These are phyloP conservation scores for Helotiales sp. DNA, from an alignment of 2,329 filamentous ascomycete genomes.

Conservation along the genomic window DNA sequence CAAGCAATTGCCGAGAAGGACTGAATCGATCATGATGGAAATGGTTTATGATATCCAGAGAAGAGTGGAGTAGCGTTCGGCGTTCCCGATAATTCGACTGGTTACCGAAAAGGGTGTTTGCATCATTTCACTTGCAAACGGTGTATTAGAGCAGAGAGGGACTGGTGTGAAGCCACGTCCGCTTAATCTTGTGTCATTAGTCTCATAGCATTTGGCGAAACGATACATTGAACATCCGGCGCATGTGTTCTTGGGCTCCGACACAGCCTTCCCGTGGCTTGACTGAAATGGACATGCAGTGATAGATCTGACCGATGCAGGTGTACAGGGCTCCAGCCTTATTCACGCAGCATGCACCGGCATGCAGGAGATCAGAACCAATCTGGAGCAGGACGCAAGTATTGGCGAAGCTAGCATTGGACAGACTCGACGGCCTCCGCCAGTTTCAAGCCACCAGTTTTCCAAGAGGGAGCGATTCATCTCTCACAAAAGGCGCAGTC, in stretches of 20 bases:
- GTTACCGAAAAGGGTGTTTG: slow-evolving; percentile 11
- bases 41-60: slow-evolving; percentile 23
- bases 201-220: slow-evolving; percentile 17
- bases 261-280: slow-evolving; percentile 31
- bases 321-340: slow-evolving; percentile 16
- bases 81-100: slow-evolving; percentile 21
- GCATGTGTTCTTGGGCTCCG: slow-evolving; percentile 11
- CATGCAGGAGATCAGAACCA: slow-evolving; percentile 10
- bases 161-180: slow-evolving; percentile 24
- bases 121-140: slow-evolving; percentile 13
- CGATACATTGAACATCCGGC: slow-evolving; percentile 5
- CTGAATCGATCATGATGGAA: slow-evolving; percentile 47
- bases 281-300: slow-evolving; percentile 18
- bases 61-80: slow-evolving; percentile 27
- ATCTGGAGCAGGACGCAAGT: slow-evolving; percentile 13
- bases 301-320: slow-evolving; percentile 20
- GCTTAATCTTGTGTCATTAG: slow-evolving; percentile 25
- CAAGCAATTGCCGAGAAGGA: slow-evolving; percentile 99
- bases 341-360: too few species aligned
- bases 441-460: slow-evolving; percentile 11
- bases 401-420: slow-evolving; percentile 12
- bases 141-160: slow-evolving; percentile 26
- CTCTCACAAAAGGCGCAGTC: slow-evolving; percentile 13
- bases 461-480: not conserved
- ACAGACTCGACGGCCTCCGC: slow-evolving; percentile 2